Conservation (phyloP, 1,139 yeast genomes). For the Lodderomyces parapsilosis region DNA sequence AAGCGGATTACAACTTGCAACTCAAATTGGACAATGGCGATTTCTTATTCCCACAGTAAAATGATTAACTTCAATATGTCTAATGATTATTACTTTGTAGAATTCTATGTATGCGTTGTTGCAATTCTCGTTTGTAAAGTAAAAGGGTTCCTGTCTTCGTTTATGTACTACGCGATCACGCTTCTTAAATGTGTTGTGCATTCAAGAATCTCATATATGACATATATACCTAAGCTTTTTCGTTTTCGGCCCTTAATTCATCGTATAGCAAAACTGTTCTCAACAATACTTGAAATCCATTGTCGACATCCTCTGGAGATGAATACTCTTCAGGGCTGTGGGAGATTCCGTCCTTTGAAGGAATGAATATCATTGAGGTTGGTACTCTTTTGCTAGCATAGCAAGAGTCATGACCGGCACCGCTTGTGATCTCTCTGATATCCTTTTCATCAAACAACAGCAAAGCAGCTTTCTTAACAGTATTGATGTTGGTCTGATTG, state of each 20-base stretch:
- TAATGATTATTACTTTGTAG: conserved; percentile 1
- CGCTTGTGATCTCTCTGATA: conserved; percentile 52
- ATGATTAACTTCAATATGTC: background rate
- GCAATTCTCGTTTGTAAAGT: too few species aligned
- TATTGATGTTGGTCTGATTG: conserved; percentile 45
- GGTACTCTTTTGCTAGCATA: conserved; percentile 56
- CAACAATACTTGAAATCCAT: conserved; percentile 58
- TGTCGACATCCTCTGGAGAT: conserved; percentile 58
- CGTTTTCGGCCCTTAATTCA: conserved; percentile 13
- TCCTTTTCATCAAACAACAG: conserved; percentile 46
- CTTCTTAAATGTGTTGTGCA: too few species aligned
- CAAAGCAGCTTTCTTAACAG: conserved; percentile 52
- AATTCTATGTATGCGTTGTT: background rate
- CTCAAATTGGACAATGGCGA: conserved; percentile 10
- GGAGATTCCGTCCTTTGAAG: conserved; percentile 67
- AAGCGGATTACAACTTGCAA: conserved; percentile 42
- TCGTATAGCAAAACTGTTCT: conserved; percentile 62
- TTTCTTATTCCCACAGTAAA: conserved; percentile 5
- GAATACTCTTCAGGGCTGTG: conserved; percentile 70
- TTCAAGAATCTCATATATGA: background rate
- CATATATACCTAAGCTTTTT: background rate
- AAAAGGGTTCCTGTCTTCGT: too few species aligned
- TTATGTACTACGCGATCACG: too few species aligned
- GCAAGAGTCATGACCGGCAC: conserved; percentile 77
- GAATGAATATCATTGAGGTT: conserved; percentile 74